phyloP scores from a whole-genome alignment of 495 filamentous ascomycete genomes.

The Penicillium diatomitis region DNA sequence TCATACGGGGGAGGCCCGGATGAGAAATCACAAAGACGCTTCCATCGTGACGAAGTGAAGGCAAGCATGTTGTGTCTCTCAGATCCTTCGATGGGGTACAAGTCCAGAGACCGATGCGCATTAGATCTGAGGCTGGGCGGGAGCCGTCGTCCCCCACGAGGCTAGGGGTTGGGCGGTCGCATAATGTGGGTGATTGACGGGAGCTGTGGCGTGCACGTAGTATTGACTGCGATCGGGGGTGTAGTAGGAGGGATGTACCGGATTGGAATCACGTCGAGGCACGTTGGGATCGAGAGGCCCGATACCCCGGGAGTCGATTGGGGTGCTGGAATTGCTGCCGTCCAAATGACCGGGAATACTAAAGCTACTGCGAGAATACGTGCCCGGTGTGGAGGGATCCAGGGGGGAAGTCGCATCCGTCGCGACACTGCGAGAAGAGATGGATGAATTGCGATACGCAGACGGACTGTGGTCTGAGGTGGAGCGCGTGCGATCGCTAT shows the following conservation, averaged over 20 bases:
- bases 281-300: constrained; percentile 28
- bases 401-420: constrained; percentile 36
- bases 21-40: no score
- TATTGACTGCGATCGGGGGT: constrained; percentile 27
- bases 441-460: constrained; percentile 35
- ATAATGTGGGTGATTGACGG: constrained; percentile 27
- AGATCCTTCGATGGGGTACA: no score
- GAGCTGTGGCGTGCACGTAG: constrained; percentile 23
- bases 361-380: constrained; percentile 33
- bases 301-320: constrained; percentile 26
- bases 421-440: constrained; percentile 33
- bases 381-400: constrained; percentile 30
- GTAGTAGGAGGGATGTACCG: constrained; percentile 27
- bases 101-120: neutral
- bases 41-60: neutral
- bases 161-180: constrained; percentile 24
- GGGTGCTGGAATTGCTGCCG: constrained; percentile 10
- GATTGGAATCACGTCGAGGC: constrained; percentile 33
- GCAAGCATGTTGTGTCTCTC: no score
- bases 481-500: constrained; percentile 34
- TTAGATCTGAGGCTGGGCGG: constrained; percentile 38
- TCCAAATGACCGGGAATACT: constrained; percentile 32
- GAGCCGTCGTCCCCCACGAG: constrained; percentile 34
- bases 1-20: no score
- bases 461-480: constrained; percentile 34